A percentile compares a stretch with the other conserved stretches of the same genome.
Conservation (phyloP, 768 basidiomycete species). For the Neoboletus magnificus region DNA sequence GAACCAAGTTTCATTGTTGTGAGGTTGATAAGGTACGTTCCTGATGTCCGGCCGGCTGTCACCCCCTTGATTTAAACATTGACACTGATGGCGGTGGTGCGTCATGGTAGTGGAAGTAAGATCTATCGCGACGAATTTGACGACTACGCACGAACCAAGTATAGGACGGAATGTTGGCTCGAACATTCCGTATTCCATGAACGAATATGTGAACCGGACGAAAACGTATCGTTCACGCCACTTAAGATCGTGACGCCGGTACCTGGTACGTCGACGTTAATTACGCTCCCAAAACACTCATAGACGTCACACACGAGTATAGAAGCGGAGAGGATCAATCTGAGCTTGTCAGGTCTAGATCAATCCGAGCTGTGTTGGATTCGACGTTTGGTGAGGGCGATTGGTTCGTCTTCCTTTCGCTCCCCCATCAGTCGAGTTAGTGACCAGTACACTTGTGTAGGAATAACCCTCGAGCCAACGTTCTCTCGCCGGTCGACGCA, state of each 20-base stretch:
- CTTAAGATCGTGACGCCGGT: conserved; percentile 58
- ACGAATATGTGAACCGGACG: conserved; percentile 60
- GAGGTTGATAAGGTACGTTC: conserved; percentile 63
- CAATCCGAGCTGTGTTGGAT: conserved; percentile 65
- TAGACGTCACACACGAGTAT: not conserved
- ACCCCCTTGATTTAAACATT: not conserved
- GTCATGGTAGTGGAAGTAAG: conserved; percentile 67
- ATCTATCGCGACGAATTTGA: conserved; percentile 59
- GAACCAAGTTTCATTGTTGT: conserved; percentile 67
- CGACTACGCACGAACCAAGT: conserved; percentile 44
- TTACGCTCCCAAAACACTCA: not conserved
- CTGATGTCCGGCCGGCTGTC: not conserved
- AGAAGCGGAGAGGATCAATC: conserved; percentile 55
- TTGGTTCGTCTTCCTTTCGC: conserved; percentile 13
- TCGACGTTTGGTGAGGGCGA: conserved; percentile 28
- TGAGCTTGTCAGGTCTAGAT: conserved; percentile 78
- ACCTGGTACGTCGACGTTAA: conserved; percentile 38
- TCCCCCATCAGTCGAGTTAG: not conserved
- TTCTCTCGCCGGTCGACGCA: conserved; percentile 75
- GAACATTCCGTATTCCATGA: conserved; percentile 81
- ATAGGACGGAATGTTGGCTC: conserved; percentile 92
- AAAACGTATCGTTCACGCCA: conserved; percentile 70
- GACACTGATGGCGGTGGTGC: not conserved
- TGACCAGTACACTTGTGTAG: conserved; percentile 32
- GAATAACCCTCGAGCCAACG: conserved; percentile 50